Base-by-base conservation (phyloP, 2,329 filamentous ascomycete genomes). In the Sclerotinia sclerotiorum region DNA sequence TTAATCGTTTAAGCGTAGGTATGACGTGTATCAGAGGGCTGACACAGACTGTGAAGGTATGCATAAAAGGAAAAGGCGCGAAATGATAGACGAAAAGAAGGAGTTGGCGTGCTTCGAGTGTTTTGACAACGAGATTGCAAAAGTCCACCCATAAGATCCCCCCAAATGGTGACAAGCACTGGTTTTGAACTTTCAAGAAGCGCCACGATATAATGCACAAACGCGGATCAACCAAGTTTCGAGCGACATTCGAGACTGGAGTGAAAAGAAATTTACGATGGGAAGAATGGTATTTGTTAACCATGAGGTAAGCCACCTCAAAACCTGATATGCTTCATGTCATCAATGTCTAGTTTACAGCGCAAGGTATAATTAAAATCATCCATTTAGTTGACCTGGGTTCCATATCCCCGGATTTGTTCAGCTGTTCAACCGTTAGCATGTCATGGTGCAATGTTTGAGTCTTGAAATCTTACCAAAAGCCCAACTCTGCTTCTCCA, bases 401-500 rank as follows among this genome's bases (percentile, higher is more conserved):
- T 96, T 70, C 95, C 95, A 79, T 99, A 99, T 56, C 95, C 95
- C 80, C 88, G 90, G 80, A 99, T 97, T 75, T 90, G 87, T 79
- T 98, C 94, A 32, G 95, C 95, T 83, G 71, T 76, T 44, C 32
- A 42, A 67, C n/a, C 48, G 65, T 76, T 71, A 74, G 74, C 67
- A 58, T 51, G n/a, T 8, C 24, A 60, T 69, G 17, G 7, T 52
- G 48, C 54, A 35, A 44, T 29, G 15, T n/a, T n/a, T 44, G 21
- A 61, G 24, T 17, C 29, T 15, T 49, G 46, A 19, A n/a, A 65
- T 72, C 75, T 75, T 72, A 77, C 75, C 67, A 35, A 99, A 99
- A 64, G 92, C 93, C 95, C 94, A 98, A 86, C 93, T 97, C 86
- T 98, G 94, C 76, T 89, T 86, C 85, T 98, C 94, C 73, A 99